These are phyloP conservation scores for Cladophialophora psammophila DNA, from an alignment of 2,329 filamentous ascomycete genomes.

Conservation along the genomic window DNA sequence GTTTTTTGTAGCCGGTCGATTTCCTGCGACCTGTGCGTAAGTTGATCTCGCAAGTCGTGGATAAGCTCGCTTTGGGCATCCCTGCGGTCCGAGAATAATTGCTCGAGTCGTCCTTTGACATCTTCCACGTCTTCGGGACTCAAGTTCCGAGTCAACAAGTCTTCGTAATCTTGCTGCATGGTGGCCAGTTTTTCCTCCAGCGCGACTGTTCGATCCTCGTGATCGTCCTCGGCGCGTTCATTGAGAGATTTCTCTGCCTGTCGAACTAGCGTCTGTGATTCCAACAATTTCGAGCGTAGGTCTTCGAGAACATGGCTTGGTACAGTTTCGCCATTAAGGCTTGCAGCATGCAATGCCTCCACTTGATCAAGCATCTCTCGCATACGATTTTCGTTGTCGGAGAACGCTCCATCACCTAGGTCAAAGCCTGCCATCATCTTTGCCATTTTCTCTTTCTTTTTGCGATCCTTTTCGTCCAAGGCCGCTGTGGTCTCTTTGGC, in stretches of 20 bases:
- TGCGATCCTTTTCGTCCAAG: conserved; percentile 96
- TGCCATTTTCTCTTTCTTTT: conserved; percentile 99
- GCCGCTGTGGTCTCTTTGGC: conserved; percentile 91
- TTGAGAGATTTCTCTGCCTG: conserved; percentile 89
- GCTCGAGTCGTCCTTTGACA: conserved; percentile 78
- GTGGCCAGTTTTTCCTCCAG: conserved; percentile 77
- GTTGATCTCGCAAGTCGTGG: conserved; percentile 77
- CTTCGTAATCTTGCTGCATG: conserved; percentile 84
- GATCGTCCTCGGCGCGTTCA: conserved; percentile 70
- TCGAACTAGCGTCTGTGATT: conserved; percentile 89
- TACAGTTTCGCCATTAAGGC: conserved; percentile 77
- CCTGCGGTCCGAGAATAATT: conserved; percentile 77
- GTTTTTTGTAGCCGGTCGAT: conserved; percentile 80
- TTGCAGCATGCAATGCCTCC: conserved; percentile 78
- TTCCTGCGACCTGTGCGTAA: conserved; percentile 79
- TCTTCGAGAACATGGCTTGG: conserved; percentile 81
- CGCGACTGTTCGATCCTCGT: conserved; percentile 71
- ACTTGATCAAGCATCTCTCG: conserved; percentile 83
- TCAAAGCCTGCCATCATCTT: conserved; percentile 99
- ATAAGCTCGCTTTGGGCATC: conserved; percentile 75
- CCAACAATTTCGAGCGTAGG: conserved; percentile 78
- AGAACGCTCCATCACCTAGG: conserved; percentile 89
- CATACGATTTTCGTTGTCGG: conserved; percentile 87
- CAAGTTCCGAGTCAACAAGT: conserved; percentile 79
- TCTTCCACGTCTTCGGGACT: conserved; percentile 81